Conservation (phyloP, 2,329 filamentous ascomycete species). For the Esteya vermicola region DNA sequence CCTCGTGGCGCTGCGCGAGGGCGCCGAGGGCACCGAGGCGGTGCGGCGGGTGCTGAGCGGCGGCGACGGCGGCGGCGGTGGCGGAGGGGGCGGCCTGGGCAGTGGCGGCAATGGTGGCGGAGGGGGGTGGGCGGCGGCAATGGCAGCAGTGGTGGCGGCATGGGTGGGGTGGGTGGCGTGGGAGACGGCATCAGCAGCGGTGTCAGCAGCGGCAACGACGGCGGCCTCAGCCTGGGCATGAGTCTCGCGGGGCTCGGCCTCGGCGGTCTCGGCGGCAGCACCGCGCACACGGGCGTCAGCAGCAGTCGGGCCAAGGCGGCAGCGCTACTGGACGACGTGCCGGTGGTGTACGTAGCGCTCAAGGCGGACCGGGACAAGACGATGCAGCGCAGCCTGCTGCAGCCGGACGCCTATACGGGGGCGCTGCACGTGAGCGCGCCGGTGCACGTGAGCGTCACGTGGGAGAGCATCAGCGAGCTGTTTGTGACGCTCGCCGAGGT, state of each 20-base stretch:
- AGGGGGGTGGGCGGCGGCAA: no score
- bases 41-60: no score
- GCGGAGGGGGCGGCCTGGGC: neutral
- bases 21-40: no score
- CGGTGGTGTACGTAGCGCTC: conserved; percentile 79
- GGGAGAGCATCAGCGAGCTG: conserved; percentile 85
- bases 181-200: no score
- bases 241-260: no score
- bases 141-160: no score
- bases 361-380: conserved; percentile 96
- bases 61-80: no score
- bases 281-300: no score
- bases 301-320: neutral
- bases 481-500: conserved; percentile 87
- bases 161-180: no score
- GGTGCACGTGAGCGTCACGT: conserved; percentile 86
- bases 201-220: no score
- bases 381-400: conserved; percentile 80
- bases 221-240: no score
- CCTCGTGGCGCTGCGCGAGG: conserved; percentile 66
- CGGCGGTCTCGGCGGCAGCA: no score
- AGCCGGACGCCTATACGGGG: conserved; percentile 85
- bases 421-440: conserved; percentile 78
- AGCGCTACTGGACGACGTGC: conserved; percentile 74
- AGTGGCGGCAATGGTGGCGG: neutral